Evolutionary conservation across 352 stramenopile genomes (phyloP).

Genomic region (Blastocystis sp.): DNA sequence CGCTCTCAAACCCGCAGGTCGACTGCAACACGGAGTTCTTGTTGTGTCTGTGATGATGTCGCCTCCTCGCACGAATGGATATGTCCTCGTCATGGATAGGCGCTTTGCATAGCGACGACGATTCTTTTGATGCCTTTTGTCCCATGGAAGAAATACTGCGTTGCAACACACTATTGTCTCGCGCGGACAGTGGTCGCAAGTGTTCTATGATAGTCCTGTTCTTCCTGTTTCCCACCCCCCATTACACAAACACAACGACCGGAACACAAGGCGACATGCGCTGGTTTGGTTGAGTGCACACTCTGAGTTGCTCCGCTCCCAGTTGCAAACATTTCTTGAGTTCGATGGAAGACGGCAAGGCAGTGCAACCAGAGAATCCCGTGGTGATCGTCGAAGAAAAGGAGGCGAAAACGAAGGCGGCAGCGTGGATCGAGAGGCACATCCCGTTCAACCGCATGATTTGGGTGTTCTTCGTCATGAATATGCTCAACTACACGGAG

Average conservation of each 20-base stretch:
- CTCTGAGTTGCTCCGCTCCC: no score
- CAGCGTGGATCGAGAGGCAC: no score
- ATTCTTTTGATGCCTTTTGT: not conserved
- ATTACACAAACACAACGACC: no score
- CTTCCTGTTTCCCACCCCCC: not conserved
- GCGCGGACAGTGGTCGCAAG: not conserved
- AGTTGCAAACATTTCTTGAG: no score
- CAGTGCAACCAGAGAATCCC: no score
- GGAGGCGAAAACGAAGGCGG: no score
- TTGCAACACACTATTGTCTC: not conserved
- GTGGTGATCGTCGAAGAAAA: no score
- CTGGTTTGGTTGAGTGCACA: no score
- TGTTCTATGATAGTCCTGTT: not conserved
- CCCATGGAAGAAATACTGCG: not conserved
- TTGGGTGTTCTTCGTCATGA: constrained; percentile 39
- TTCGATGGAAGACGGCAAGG: no score
- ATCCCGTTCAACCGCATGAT: not conserved
- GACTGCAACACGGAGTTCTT: not conserved
- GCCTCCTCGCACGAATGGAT: not conserved
- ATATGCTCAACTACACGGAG: constrained; percentile 41
- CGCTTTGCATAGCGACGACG: not conserved
- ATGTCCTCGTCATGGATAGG: constrained; percentile 33
- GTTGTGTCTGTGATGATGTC: not conserved
- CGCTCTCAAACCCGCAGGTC: constrained; percentile 9
- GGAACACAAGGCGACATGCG: no score